phyloP scores from a whole-genome alignment of 306 rosid genomes.

The Carpinus fangiana region DNA sequence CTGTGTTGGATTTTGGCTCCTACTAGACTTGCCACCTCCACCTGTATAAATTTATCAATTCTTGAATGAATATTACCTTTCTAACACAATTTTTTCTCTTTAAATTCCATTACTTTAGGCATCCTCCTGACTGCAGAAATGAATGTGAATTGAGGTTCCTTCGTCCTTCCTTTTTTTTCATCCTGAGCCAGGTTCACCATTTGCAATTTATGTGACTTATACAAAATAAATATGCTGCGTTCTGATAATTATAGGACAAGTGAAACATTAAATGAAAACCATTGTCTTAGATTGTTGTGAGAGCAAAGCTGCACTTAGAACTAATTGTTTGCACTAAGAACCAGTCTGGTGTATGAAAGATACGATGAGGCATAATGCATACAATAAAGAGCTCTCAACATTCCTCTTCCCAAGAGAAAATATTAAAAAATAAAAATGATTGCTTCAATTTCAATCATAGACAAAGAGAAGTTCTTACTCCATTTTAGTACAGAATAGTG shows the following conservation, averaged over 20 bases:
- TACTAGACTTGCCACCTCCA: conserved; percentile 94
- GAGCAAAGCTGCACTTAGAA: no score
- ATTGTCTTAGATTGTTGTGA: background rate
- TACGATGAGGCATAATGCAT: no score
- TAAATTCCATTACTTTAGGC: background rate
- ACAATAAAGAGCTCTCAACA: no score
- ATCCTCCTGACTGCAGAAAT: conserved; percentile 10
- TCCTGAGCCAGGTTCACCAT: background rate
- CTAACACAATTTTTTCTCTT: background rate
- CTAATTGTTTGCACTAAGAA: no score
- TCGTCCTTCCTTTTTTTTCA: background rate
- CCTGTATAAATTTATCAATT: conserved; percentile 52
- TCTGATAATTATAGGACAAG: background rate
- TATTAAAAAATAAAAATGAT: no score
- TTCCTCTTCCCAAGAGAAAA: no score
- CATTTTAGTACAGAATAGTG: no score
- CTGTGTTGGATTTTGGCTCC: conserved; percentile 89
- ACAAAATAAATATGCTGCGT: background rate
- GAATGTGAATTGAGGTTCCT: background rate
- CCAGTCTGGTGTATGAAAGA: no score
- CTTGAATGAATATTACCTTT: background rate
- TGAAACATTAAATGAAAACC: background rate
- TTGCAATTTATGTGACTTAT: background rate
- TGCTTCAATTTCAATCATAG: no score
- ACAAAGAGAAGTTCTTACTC: no score